Percentiles rank a stretch among this genome's conserved stretches.
Conservation (phyloP, 2,329 filamentous ascomycete species). For the Penicillium corylophilum region DNA sequence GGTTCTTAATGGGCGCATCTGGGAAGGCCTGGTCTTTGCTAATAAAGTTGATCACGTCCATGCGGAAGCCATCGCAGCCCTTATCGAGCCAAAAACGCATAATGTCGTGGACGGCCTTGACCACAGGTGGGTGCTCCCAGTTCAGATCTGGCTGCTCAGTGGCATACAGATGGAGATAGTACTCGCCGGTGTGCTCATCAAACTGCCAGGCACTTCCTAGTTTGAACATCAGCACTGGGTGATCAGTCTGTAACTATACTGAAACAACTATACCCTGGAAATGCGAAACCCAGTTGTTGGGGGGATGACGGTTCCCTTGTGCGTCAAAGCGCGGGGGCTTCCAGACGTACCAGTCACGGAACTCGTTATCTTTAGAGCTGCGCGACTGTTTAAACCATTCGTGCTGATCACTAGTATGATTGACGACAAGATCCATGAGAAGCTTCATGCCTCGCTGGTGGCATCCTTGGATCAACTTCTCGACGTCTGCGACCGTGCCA, state of each 20-base stretch:
- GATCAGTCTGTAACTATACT: fast-evolving
- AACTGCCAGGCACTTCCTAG: slow-evolving; percentile 54
- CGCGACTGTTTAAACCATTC: slow-evolving; percentile 69
- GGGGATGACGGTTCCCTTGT: slow-evolving; percentile 63
- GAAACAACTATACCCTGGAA: slow-evolving; percentile 31
- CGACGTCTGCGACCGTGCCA: slow-evolving; percentile 65
- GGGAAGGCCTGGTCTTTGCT: slow-evolving; percentile 61
- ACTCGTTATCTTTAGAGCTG: slow-evolving; percentile 60
- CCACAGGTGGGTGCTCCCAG: slow-evolving; percentile 70
- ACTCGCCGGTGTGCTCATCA: slow-evolving; percentile 70
- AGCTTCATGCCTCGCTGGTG: slow-evolving; percentile 66
- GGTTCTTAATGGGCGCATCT: slow-evolving; percentile 38
- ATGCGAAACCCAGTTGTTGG: slow-evolving; percentile 69
- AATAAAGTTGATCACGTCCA: slow-evolving; percentile 73
- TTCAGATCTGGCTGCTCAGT: slow-evolving; percentile 80
- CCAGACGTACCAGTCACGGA: slow-evolving; percentile 68
- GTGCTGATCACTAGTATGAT: slow-evolving; percentile 72
- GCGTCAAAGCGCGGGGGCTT: slow-evolving; percentile 53
- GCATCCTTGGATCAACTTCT: slow-evolving; percentile 59
- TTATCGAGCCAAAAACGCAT: slow-evolving; percentile 78
- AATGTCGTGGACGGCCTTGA: slow-evolving; percentile 68
- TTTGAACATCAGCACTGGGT: slow-evolving; percentile 30
- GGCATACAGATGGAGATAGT: slow-evolving; percentile 75
- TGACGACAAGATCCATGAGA: slow-evolving; percentile 74
- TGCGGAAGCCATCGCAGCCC: slow-evolving; percentile 71